Evolutionary conservation across 2,329 filamentous ascomycete genomes (phyloP), one percentile per base, ranked within the genome.

Genomic region (Lachnellula willkommii): DNA sequence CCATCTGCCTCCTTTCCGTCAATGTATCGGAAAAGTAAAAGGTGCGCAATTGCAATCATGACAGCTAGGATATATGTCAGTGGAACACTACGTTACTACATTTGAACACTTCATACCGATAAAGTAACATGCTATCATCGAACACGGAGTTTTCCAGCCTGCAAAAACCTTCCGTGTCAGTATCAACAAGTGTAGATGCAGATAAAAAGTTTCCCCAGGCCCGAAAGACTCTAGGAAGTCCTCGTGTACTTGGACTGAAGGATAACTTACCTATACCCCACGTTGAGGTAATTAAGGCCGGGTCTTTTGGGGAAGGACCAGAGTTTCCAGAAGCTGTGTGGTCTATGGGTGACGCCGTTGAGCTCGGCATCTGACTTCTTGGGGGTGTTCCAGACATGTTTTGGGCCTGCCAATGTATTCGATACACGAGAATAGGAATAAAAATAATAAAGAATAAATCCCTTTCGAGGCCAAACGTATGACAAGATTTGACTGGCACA

Each of bases 121-220:
- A 2, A 53, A 6, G 50, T 64, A 66, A n/a, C 39, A 57, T 1
- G 36, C 32, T 12, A 59, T 37, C 51, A 65, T 66, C 32, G 62
- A 39, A 42, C 59, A 54, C 4, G 60, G 63, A 36, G 63, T 65
- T 11, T 60, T 37, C 64, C 63, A 65, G 22, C 64, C 62, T 32
- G 8, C 28, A 32, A 32, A 32, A 32, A 3, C 2, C 2, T 32
- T 32, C 2, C 11, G 8, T 32, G 28, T 32, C 28, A 32, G 28
- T 32, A 32, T 32, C 28, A 32, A 32, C 7, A 32, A 32, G 2
- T 6, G 28, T 32, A 32, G 28, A 32, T 32, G 8, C 28, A 9
- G 2, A 9, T 32, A 8, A 8, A 7, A 11, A 3, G 9, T 32
- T 32, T 7, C 26, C 28, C 28, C 28, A 11, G 28, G 28, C 7